A percentile compares a stretch with the other conserved stretches of the same genome.
These are phyloP conservation scores for Brassica juncea DNA, from an alignment of 345 rosid genomes.

Conservation along the genomic window DNA sequence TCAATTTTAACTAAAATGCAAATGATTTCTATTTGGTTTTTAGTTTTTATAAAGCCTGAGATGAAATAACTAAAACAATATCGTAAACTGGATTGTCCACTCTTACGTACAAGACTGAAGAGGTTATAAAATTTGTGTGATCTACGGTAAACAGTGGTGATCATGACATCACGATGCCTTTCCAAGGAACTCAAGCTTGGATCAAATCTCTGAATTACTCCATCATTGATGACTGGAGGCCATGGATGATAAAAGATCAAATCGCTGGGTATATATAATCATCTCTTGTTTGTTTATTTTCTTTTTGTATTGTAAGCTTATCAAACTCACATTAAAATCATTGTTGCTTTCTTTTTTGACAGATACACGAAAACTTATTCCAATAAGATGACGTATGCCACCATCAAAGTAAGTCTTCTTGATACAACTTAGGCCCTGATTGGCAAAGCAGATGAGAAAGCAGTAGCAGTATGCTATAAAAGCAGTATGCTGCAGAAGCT, in stretches of 20 bases:
- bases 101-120: background rate
- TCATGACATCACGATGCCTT: slow-evolving; percentile 51
- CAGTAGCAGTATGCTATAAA: too few relatives aligned
- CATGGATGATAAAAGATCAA: slow-evolving; percentile 52
- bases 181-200: slow-evolving; percentile 57
- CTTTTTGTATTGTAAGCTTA: background rate
- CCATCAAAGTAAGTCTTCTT: slow-evolving; percentile 42
- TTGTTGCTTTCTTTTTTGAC: background rate
- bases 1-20: background rate
- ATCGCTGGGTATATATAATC: slow-evolving; percentile 38
- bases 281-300: background rate
- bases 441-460: too few relatives aligned
- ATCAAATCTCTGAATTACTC: slow-evolving; percentile 51
- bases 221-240: slow-evolving; percentile 55
- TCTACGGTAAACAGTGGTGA: slow-evolving; percentile 49
- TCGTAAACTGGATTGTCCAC: background rate
- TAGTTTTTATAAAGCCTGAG: background rate
- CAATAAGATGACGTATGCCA: slow-evolving; percentile 17
- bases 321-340: background rate
- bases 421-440: too few relatives aligned
- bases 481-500: too few relatives aligned
- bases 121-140: background rate
- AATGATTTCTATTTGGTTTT: background rate
- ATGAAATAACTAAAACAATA: background rate
- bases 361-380: slow-evolving; percentile 59